Evolutionary conservation across 2,329 filamentous ascomycete species (phyloP), one percentile per base, ranked within the genome.

Genomic region (Botrytis porri): DNA sequence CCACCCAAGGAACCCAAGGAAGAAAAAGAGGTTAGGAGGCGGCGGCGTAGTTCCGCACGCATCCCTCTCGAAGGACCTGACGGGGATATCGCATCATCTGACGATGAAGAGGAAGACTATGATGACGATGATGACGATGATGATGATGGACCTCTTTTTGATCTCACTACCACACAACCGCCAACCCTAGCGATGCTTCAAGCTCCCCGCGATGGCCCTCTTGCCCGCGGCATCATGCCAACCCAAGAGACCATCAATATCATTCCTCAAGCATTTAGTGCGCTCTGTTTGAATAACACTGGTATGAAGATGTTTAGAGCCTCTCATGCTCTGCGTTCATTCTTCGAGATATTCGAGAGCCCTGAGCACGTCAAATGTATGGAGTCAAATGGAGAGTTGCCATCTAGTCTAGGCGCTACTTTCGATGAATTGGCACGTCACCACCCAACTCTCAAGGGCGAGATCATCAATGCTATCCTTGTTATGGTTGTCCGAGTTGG

Each of bases 371-470:
- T 99, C 73, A 93, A 92, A 77, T 92, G 91, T 75, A 90, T 99
- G 86, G 90, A 93, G 75, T 85, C 86, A 54, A 95, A 97, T 76
- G 85, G 87, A 8, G 89, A 91, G 51, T 86, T 97, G 73, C 88
- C 95, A 16, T 88, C 88, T 43, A 88, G 89, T 57, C 87, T 99
- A 67, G 96, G 96, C 18, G 88, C 88, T 39, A 92, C 91, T 59
- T 98, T 99, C 79, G 96, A 99, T 81, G 96, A 99, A 82, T 87
- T 99, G 74, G 92, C 95, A 70, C 90, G 96, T 59, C 96, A 99
- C 80, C 96, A 99, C 79, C 96, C 97, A 0, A 87, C 89, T 35
- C 84, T 99, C 62, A 93, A 95, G 77, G 87, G 88, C 16, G 88
- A 91, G 4, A 96, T 99, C 74, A 89, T 95, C 75, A 91, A 92